phyloP scores from a whole-genome alignment of 192 early-diverging fungal species.

The Backusella luteola region DNA sequence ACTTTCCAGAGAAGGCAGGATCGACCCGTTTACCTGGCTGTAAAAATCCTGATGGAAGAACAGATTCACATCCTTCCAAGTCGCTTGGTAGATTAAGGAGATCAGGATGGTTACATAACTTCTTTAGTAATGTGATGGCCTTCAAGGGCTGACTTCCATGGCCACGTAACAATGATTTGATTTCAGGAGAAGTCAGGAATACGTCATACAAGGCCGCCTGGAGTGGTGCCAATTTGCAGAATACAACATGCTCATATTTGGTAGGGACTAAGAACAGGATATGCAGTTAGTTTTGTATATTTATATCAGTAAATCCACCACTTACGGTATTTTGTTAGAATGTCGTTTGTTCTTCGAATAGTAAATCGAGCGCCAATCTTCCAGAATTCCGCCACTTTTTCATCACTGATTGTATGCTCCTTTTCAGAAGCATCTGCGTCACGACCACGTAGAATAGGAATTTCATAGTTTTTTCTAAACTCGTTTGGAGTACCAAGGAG shows the following conservation, averaged over 20 bases:
- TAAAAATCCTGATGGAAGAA: conserved; percentile 56
- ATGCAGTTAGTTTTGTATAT: neutral
- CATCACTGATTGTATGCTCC: conserved; percentile 77
- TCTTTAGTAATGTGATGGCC: conserved; percentile 91
- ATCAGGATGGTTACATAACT: conserved; percentile 97
- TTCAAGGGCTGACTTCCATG: conserved; percentile 79
- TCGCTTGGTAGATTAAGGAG: conserved; percentile 68
- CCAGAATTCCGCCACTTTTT: conserved; percentile 82
- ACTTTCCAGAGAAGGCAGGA: conserved; percentile 80
- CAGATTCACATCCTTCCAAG: conserved; percentile 55
- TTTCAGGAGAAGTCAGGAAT: conserved; percentile 70
- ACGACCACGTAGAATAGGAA: conserved; percentile 91
- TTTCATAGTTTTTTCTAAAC: conserved; percentile 91
- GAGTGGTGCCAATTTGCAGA: conserved; percentile 76
- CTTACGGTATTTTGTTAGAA: conserved; percentile 94
- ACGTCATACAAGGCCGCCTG: conserved; percentile 83
- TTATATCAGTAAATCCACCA: neutral
- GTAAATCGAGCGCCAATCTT: conserved; percentile 92
- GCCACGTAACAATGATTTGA: conserved; percentile 67
- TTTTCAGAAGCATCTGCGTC: conserved; percentile 85
- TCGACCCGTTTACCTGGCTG: conserved; percentile 36
- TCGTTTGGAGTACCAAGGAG: conserved; percentile 84
- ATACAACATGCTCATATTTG: conserved; percentile 99
- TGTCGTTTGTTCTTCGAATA: conserved; percentile 94
- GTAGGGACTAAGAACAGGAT: conserved; percentile 66